Evolutionary conservation across 345 rosid species (phyloP).

Genomic region (Aquilaria sinensis): DNA sequence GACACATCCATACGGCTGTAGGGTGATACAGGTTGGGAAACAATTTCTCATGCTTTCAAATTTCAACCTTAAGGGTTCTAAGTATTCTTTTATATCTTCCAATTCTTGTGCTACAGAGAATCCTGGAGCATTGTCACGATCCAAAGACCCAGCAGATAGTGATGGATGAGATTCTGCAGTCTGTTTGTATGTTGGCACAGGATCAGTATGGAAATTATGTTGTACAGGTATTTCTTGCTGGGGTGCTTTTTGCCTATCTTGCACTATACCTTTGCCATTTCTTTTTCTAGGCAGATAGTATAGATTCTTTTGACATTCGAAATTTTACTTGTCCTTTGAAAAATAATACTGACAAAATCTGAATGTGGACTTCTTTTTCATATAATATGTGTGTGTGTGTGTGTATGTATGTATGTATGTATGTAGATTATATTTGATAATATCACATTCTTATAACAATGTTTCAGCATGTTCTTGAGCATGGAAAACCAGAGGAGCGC

Average conservation of each 20-base stretch:
- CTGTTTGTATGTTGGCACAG: constrained; percentile 90
- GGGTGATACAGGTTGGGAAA: constrained; percentile 76
- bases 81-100: not conserved
- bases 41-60: not conserved
- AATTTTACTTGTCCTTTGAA: no score
- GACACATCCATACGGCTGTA: constrained; percentile 96
- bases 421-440: no score
- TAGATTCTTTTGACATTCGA: not conserved
- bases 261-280: not conserved
- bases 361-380: no score
- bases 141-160: constrained; percentile 69
- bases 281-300: not conserved
- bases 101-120: constrained; percentile 45
- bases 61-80: constrained; percentile 3
- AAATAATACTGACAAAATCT: no score
- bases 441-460: not conserved
- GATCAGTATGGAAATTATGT: constrained; percentile 99
- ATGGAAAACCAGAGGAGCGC: constrained; percentile 86
- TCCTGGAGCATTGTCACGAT: constrained; percentile 83
- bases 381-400: not conserved
- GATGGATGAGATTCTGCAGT: constrained; percentile 77
- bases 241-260: not conserved
- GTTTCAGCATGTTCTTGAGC: constrained; percentile 91
- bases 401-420: not conserved
- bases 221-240: constrained; percentile 66